phyloP scores from a whole-genome alignment of 1,284 basidiomycete species.

The Ceratobasidium sp. region DNA sequence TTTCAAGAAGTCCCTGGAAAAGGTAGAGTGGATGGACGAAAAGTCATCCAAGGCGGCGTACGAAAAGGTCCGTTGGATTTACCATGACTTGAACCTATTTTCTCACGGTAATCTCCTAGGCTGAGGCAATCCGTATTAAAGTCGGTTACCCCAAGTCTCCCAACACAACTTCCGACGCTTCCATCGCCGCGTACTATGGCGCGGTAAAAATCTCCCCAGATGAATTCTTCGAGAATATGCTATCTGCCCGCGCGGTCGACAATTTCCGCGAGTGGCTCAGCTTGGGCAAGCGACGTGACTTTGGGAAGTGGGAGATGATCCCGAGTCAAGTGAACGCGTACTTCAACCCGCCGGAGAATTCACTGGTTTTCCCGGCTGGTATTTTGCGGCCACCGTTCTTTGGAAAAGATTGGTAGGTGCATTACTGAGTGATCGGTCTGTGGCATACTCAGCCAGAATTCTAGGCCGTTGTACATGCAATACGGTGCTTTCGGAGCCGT shows the following conservation, averaged over 20 bases:
- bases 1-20: slow-evolving; percentile 79
- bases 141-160: slow-evolving; percentile 87
- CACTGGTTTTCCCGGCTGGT: slow-evolving; percentile 94
- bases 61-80: slow-evolving; percentile 66
- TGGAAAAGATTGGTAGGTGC: slow-evolving; percentile 73
- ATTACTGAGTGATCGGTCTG: slow-evolving; percentile 14
- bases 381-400: slow-evolving; percentile 95
- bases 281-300: slow-evolving; percentile 75
- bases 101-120: slow-evolving; percentile 54
- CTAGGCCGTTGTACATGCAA: slow-evolving; percentile 83
- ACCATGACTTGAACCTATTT: background rate
- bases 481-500: slow-evolving; percentile 92
- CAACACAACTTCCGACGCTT: slow-evolving; percentile 54
- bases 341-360: slow-evolving; percentile 79
- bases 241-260: slow-evolving; percentile 64
- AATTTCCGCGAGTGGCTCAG: slow-evolving; percentile 54
- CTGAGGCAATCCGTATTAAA: slow-evolving; percentile 79
- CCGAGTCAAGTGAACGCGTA: slow-evolving; percentile 83
- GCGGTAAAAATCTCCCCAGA: slow-evolving; percentile 68
- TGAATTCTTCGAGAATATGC: slow-evolving; percentile 85
- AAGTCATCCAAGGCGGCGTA: slow-evolving; percentile 81
- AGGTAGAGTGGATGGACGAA: slow-evolving; percentile 92
- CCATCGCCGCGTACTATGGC: slow-evolving; percentile 75
- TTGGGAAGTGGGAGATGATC: slow-evolving; percentile 87
- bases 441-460: slow-evolving; percentile 30